Base-by-base conservation (phyloP, 2,329 filamentous ascomycete genomes). In the Epichloe scottii region DNA sequence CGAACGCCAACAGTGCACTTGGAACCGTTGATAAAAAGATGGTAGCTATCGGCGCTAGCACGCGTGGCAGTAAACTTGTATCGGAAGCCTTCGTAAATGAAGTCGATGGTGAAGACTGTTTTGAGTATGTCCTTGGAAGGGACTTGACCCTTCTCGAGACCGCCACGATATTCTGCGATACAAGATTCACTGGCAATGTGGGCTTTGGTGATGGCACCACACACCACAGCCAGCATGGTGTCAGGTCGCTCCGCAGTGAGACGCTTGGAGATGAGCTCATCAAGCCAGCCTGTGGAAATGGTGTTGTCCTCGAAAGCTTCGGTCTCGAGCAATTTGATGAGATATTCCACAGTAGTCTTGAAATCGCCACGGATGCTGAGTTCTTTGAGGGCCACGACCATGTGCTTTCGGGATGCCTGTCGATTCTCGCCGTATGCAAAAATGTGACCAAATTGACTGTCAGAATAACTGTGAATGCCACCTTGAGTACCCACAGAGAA, bases 291-390 rank as follows among this genome's bases (percentile, higher is more conserved):
- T 17, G 93, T 98, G 37, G 93, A 96, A 68, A 98, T 98, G 58
- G 93, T 98, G 76, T 98, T 98, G 55, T 94, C 90, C 72, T 97
- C 91, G 65, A 98, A 98, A 53, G 90, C 93, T 56, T 95, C 91
- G 0, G 94, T 98, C 73, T 98, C 93, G 44, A 98, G 81, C 58
- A 98, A 81, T 78, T 98, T 98, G 72, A 98, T 97, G 57, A 98
- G 81, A 68, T 98, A 98, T 69, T 98, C 93, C 51, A 98, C 91
- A 1, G 93, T 98, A 50, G 93, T 98, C 65, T 90, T 81, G 80
- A 98, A 98, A 69, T 98, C 93, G 79, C 93, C 93, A 72, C 93
- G 93, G 76, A 98, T 98, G 74, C 91, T 98, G 71, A 98, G 72
- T 72, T 98, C 93, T 77, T 98, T 98, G 65, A 98, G 74, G 15